Percentiles rank a stretch among this genome's conserved stretches.
Conservation (phyloP, 2,329 filamentous ascomycete genomes). For the Macrophomina tecta region DNA sequence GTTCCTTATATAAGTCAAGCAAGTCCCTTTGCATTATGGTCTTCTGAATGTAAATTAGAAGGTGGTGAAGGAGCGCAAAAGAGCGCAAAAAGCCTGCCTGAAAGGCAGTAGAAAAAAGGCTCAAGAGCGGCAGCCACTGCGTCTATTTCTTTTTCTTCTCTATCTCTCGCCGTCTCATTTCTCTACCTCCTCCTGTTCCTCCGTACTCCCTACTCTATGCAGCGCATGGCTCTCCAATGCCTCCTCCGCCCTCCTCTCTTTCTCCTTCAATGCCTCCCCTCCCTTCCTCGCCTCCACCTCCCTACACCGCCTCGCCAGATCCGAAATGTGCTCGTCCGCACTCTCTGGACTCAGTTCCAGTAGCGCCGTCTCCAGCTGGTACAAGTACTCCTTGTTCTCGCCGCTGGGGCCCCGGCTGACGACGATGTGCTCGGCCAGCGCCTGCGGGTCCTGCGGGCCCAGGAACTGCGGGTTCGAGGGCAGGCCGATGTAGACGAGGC, state of each 20-base stretch:
- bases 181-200: slow-evolving; percentile 67
- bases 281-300: slow-evolving; percentile 61
- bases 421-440: slow-evolving; percentile 81
- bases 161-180: slow-evolving; percentile 36
- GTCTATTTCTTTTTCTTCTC: not conserved
- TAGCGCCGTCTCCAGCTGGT: slow-evolving; percentile 77
- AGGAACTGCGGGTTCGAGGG: slow-evolving; percentile 93
- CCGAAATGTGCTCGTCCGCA: slow-evolving; percentile 81
- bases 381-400: slow-evolving; percentile 87
- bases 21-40: too few species aligned
- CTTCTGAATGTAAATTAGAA: too few species aligned
- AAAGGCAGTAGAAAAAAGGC: not conserved
- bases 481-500: slow-evolving; percentile 91
- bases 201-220: slow-evolving; percentile 55
- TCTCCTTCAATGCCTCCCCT: slow-evolving; percentile 69
- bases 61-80: too few species aligned
- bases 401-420: slow-evolving; percentile 82
- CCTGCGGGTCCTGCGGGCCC: slow-evolving; percentile 78
- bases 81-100: too few species aligned
- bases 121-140: not conserved
- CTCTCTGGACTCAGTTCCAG: slow-evolving; percentile 75
- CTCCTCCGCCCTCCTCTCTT: slow-evolving; percentile 54
- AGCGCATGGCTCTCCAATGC: slow-evolving; percentile 36
- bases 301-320: slow-evolving; percentile 76
- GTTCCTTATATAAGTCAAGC: too few species aligned